These are phyloP conservation scores for Emericellopsis terricola DNA, from an alignment of 495 filamentous ascomycete genomes.

Conservation along the genomic window DNA sequence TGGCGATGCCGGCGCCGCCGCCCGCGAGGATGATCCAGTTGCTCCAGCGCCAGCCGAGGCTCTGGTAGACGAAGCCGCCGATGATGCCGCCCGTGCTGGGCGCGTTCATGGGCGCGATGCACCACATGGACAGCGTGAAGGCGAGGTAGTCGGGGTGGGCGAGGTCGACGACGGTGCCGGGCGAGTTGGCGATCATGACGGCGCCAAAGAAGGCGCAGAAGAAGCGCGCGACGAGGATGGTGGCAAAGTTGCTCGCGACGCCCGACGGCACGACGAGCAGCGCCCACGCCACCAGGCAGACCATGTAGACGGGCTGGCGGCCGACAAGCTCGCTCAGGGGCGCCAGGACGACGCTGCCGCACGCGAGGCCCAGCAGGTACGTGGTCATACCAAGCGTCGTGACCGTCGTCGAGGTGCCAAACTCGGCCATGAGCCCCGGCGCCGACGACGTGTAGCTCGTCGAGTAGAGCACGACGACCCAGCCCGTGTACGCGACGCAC, in stretches of 20 bases:
- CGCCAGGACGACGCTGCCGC: conserved; percentile 55
- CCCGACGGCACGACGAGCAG: conserved; percentile 56
- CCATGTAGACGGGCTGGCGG: conserved; percentile 52
- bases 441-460: conserved; percentile 64
- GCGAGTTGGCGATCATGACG: conserved; percentile 64
- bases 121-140: conserved; percentile 56
- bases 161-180: conserved; percentile 72
- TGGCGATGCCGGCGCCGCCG: conserved; percentile 32
- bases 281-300: conserved; percentile 40
- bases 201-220: conserved; percentile 62
- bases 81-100: conserved; percentile 47
- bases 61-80: conserved; percentile 59
- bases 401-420: conserved; percentile 32
- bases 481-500: conserved; percentile 53
- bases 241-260: conserved; percentile 41
- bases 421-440: conserved; percentile 48
- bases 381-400: conserved; percentile 64
- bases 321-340: conserved; percentile 64
- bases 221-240: conserved; percentile 53
- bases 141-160: conserved; percentile 50
- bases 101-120: conserved; percentile 64
- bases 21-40: conserved; percentile 69
- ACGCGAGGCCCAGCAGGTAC: conserved; percentile 57
- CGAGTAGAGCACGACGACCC: conserved; percentile 66
- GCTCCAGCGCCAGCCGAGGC: conserved; percentile 76